phyloP scores from a whole-genome alignment of 192 early-diverging fungal species.

The Linnemannia zychae region DNA sequence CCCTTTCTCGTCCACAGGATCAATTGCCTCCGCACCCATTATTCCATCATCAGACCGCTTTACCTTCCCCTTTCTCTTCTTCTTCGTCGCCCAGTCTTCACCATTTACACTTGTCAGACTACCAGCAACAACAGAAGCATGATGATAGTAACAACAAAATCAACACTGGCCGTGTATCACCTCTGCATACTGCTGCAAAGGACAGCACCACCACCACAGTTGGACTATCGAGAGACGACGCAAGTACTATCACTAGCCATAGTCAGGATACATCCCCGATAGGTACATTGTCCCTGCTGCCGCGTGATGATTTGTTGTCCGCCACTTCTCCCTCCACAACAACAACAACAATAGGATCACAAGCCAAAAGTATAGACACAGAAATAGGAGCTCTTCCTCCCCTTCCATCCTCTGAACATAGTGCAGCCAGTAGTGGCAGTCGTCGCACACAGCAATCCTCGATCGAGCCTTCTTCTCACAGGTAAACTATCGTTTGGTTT shows the following conservation, averaged over 20 bases:
- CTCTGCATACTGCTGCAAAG: not conserved
- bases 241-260: not conserved
- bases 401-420: not conserved
- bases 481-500: not conserved
- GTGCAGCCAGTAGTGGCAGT: not conserved
- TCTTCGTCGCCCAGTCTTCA: not conserved
- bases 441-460: slow-evolving; percentile 5
- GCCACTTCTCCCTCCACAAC: not conserved
- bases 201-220: not conserved
- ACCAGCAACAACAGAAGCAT: not conserved
- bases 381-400: not conserved
- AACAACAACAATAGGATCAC: slow-evolving; percentile 3
- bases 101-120: not conserved
- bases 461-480: not conserved
- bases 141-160: not conserved
- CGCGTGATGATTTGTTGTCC: not conserved
- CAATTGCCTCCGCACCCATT: not conserved
- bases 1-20: not conserved
- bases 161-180: not conserved
- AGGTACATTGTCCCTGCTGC: not conserved
- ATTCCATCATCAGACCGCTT: not conserved
- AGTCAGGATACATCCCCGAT: not conserved
- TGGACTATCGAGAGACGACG: not conserved
- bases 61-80: not conserved
- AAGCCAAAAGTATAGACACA: not conserved